phyloP scores from a whole-genome alignment of 148 eudicot species.

The Rheum nobile region DNA sequence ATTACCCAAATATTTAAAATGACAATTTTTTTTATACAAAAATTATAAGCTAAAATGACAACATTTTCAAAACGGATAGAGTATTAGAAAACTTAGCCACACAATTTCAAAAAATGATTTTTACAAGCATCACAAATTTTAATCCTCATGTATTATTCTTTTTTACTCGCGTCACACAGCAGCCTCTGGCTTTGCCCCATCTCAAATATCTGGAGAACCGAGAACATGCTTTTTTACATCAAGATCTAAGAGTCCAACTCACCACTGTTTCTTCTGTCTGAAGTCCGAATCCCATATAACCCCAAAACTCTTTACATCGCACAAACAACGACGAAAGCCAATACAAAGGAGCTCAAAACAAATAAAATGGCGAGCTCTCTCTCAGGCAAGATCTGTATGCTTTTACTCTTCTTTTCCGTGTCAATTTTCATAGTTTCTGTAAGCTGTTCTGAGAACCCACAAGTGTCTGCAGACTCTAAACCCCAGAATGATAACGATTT shows the following conservation, averaged over 20 bases:
- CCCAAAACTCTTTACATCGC: not conserved
- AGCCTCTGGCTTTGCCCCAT: no score
- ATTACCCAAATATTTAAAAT: no score
- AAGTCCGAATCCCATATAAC: not conserved
- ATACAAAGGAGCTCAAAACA: not conserved
- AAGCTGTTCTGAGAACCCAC: slow-evolving; percentile 14
- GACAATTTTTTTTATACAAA: no score
- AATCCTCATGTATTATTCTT: no score
- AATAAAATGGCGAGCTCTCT: slow-evolving; percentile 19
- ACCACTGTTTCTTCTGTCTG: not conserved
- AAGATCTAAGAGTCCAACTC: not conserved
- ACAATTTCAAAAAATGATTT: no score
- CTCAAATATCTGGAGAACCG: no score
- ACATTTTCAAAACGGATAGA: no score
- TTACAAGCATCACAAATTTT: no score
- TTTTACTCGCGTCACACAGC: no score
- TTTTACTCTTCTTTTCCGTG: slow-evolving; percentile 21
- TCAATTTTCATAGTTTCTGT: slow-evolving; percentile 16
- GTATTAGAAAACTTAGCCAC: no score
- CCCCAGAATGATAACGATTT: not conserved
- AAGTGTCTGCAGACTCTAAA: slow-evolving; percentile 4
- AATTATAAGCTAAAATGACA: no score
- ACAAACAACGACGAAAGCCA: not conserved
- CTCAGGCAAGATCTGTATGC: slow-evolving; percentile 42
- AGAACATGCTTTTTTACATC: no score